phyloP scores from a whole-genome alignment of 257 asterid species.

The Solanum sparsipilum region DNA sequence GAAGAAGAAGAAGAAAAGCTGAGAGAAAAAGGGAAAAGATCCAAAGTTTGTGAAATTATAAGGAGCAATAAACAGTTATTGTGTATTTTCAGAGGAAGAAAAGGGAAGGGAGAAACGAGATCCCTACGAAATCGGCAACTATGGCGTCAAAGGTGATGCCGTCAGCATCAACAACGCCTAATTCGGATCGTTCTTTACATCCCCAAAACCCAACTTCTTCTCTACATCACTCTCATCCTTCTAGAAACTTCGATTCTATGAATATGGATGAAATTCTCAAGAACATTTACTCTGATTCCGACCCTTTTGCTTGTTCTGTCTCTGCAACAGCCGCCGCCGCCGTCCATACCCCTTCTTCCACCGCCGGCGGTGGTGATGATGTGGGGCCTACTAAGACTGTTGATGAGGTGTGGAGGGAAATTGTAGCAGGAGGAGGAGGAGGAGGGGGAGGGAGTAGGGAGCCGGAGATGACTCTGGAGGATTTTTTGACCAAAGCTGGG shows the following conservation, averaged over 20 bases:
- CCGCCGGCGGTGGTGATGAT: neutral
- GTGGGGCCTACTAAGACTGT: conserved; percentile 27
- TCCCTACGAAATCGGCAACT: conserved; percentile 25
- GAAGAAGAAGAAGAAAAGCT: neutral
- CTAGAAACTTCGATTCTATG: conserved; percentile 51
- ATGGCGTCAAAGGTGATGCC: conserved; percentile 98
- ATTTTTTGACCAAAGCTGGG: conserved; percentile 74
- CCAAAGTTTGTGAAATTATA: neutral
- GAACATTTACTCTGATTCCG: conserved; percentile 30
- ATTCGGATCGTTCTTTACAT: conserved; percentile 89
- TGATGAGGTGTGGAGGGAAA: conserved; percentile 64
- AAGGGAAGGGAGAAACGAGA: neutral
- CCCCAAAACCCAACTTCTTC: conserved; percentile 32
- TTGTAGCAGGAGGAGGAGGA: conserved; percentile 19
- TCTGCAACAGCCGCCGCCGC: conserved; percentile 44
- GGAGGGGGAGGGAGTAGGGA: conserved; percentile 18
- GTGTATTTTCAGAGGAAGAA: neutral
- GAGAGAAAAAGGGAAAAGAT: neutral
- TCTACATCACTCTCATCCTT: conserved; percentile 27
- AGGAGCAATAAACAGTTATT: neutral
- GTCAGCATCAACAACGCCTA: conserved; percentile 63
- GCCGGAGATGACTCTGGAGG: conserved; percentile 81
- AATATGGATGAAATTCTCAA: conserved; percentile 77
- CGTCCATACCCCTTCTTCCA: neutral
- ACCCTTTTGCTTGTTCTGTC: neutral